Percentiles rank a stretch among this genome's conserved stretches.
Evolutionary conservation across 2,329 filamentous ascomycete genomes (phyloP).

Genomic region (Verticillium longisporum): DNA sequence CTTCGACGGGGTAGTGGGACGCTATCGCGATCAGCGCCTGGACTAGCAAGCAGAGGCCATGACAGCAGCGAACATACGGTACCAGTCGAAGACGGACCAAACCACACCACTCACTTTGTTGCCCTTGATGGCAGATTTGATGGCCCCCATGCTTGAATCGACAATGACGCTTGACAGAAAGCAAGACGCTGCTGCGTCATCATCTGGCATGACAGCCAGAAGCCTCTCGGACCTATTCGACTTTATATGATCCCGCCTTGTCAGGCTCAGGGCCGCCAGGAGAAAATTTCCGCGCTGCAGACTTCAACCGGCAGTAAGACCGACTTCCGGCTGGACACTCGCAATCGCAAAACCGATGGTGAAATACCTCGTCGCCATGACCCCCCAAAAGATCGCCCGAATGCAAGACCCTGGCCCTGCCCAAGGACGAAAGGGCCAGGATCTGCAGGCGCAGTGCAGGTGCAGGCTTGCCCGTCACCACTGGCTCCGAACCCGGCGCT

Average conservation of each 20-base stretch:
- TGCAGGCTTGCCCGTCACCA: background rate
- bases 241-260: background rate
- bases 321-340: background rate
- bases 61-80: constrained; percentile 13
- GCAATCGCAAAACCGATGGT: background rate
- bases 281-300: background rate
- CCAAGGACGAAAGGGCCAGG: background rate
- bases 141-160: constrained; percentile 3
- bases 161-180: background rate
- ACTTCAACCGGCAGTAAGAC: background rate
- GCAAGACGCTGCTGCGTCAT: background rate
- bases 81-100: constrained; percentile 21
- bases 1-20: constrained; percentile 16
- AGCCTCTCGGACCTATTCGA: background rate
- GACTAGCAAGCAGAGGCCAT: background rate
- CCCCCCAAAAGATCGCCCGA: background rate
- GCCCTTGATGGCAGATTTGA: constrained; percentile 9
- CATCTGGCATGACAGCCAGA: background rate
- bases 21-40: constrained; percentile 7
- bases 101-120: constrained; percentile 17
- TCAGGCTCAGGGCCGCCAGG: background rate
- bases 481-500: background rate
- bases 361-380: background rate
- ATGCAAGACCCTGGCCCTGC: background rate
- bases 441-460: background rate